Evolutionary conservation across 768 basidiomycete genomes (phyloP).

Genomic region (Inosperma sp.): DNA sequence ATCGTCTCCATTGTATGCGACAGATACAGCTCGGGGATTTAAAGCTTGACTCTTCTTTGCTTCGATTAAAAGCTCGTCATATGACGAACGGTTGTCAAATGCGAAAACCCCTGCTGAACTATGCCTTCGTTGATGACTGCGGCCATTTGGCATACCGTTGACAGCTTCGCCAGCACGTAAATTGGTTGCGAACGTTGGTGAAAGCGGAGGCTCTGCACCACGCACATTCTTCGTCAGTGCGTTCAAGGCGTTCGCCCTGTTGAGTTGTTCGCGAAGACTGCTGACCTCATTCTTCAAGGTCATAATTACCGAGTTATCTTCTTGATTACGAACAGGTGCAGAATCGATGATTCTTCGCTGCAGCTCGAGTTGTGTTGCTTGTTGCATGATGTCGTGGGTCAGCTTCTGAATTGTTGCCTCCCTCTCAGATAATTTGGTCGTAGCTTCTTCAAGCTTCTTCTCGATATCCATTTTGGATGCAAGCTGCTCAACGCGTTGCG

Average conservation of each 20-base stretch:
- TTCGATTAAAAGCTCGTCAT: constrained; percentile 72
- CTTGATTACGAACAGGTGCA: constrained; percentile 61
- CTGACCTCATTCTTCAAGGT: constrained; percentile 91
- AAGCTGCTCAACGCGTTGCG: constrained; percentile 70
- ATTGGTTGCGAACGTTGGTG: constrained; percentile 82
- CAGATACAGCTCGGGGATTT: constrained; percentile 82
- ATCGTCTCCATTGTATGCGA: constrained; percentile 83
- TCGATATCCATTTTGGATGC: constrained; percentile 75
- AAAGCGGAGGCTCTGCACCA: constrained; percentile 66
- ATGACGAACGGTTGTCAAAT: constrained; percentile 64
- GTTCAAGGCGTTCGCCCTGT: constrained; percentile 91
- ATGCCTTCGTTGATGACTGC: constrained; percentile 76
- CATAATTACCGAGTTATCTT: constrained; percentile 83
- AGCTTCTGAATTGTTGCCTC: constrained; percentile 80
- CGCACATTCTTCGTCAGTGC: constrained; percentile 72
- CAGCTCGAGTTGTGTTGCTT: constrained; percentile 70
- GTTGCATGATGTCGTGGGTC: constrained; percentile 68
- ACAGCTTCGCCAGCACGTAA: constrained; percentile 51
- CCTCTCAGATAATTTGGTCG: constrained; percentile 70
- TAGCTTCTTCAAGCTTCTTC: constrained; percentile 71
- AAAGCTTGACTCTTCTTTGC: constrained; percentile 66
- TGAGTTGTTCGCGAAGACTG: constrained; percentile 90
- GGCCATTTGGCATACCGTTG: constrained; percentile 33
- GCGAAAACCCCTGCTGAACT: constrained; percentile 80
- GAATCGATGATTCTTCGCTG: constrained; percentile 68